These are phyloP conservation scores for Colletotrichum cordylinicola DNA, from an alignment of 2,329 filamentous ascomycete genomes.

Conservation along the genomic window DNA sequence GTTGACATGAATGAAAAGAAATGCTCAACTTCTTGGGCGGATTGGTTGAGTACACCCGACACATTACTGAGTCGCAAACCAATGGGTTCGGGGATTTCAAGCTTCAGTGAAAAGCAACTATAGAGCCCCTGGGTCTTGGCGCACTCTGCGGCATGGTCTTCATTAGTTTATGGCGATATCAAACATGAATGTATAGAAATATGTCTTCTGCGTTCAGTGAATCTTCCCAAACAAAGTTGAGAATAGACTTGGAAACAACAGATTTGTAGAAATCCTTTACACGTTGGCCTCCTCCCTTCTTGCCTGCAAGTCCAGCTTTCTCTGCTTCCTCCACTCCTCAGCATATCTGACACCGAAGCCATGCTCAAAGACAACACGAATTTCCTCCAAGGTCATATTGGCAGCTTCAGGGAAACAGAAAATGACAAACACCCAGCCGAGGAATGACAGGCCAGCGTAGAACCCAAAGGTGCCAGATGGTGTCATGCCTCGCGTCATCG, in stretches of 20 bases:
- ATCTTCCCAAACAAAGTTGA: not conserved
- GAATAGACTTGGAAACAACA: not conserved
- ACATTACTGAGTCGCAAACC: not conserved
- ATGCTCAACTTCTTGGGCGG: not conserved
- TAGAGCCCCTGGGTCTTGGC: fast-evolving
- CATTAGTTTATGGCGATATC: not conserved
- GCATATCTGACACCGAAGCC: slow-evolving; percentile 51
- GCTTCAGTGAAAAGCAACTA: not conserved
- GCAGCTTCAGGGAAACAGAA: slow-evolving; percentile 61
- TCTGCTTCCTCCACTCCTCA: slow-evolving; percentile 40
- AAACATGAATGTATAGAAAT: not conserved
- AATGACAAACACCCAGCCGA: slow-evolving; percentile 51
- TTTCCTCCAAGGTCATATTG: slow-evolving; percentile 59
- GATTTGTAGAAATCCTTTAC: not conserved
- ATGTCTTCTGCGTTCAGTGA: not conserved
- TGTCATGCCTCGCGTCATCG: slow-evolving; percentile 53
- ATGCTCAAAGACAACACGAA: slow-evolving; percentile 55
- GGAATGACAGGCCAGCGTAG: slow-evolving; percentile 53
- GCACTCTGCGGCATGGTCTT: not conserved
- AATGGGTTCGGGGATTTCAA: not conserved
- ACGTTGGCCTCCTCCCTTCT: not conserved
- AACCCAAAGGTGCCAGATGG: slow-evolving; percentile 58
- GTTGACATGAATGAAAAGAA: not conserved
- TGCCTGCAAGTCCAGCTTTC: slow-evolving; percentile 21
- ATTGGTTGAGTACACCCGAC: not conserved